A percentile compares a stretch with the other conserved stretches of the same genome.
phyloP scores from a whole-genome alignment of 306 rosid species.

The Ormosia semicastrata region DNA sequence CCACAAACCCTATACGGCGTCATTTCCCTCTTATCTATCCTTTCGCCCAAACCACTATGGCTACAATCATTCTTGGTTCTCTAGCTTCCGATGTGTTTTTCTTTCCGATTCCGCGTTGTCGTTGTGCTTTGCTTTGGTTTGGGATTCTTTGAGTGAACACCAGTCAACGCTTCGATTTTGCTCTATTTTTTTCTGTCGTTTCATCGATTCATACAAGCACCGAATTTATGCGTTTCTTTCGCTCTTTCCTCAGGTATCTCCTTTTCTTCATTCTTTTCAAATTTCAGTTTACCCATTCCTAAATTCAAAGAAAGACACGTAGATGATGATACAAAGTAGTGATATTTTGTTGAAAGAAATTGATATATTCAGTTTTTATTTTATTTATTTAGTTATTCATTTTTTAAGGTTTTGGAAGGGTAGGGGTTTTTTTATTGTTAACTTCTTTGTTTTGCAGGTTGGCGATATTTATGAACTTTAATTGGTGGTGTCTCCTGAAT shows the following conservation, averaged over 20 bases:
- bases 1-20: background rate
- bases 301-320: background rate
- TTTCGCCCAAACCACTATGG: background rate
- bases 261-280: background rate
- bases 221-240: background rate
- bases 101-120: background rate
- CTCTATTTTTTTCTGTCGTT: background rate
- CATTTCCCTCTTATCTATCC: constrained; percentile 12
- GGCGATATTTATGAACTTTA: constrained; percentile 11
- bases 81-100: background rate
- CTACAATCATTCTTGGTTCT: background rate
- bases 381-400: background rate
- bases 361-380: background rate
- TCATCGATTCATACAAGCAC: background rate
- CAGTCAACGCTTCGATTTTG: constrained; percentile 22
- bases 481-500: background rate
- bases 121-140: background rate
- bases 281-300: background rate
- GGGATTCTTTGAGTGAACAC: background rate
- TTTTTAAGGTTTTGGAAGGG: constrained; percentile 9
- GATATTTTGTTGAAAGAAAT: background rate
- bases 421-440: background rate
- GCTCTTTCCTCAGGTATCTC: background rate
- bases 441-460: background rate
- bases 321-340: background rate